Percentiles rank a stretch among this genome's conserved stretches.
phyloP scores from a whole-genome alignment of 208 protist species.

The Trichomonas tenax region DNA sequence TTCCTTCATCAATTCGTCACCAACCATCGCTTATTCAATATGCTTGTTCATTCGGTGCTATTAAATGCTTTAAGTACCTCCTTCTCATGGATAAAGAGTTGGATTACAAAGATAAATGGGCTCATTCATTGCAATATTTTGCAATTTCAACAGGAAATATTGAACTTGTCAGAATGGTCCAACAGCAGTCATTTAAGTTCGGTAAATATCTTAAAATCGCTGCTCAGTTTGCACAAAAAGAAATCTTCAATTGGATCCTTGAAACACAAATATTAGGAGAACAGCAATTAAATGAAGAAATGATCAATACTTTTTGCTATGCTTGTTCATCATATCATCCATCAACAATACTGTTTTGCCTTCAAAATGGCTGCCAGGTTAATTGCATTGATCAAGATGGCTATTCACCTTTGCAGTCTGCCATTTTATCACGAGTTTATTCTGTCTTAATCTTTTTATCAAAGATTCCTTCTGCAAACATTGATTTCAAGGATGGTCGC shows the following conservation, averaged over 20 bases:
- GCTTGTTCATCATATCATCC: background rate
- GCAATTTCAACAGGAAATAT: background rate
- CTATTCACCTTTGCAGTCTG: background rate
- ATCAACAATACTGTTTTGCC: background rate
- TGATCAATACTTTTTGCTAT: background rate
- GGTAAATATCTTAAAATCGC: background rate
- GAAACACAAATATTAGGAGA: background rate
- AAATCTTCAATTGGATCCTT: background rate
- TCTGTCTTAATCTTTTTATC: background rate
- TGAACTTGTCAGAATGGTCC: background rate
- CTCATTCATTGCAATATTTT: background rate
- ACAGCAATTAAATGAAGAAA: background rate
- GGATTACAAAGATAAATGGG: background rate
- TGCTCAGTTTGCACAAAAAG: background rate
- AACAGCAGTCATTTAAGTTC: background rate
- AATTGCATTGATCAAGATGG: background rate
- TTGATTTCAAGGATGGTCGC: background rate
- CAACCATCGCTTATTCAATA: background rate
- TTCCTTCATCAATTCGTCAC: background rate
- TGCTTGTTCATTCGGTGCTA: background rate
- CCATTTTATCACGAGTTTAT: background rate
- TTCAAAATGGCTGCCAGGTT: background rate
- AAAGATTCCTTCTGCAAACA: background rate
- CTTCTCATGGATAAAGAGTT: background rate
- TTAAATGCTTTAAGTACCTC: background rate